Evolutionary conservation across 768 basidiomycete genomes (phyloP), one percentile per base, ranked within the genome.

Genomic region (Termitomyces sp.): DNA sequence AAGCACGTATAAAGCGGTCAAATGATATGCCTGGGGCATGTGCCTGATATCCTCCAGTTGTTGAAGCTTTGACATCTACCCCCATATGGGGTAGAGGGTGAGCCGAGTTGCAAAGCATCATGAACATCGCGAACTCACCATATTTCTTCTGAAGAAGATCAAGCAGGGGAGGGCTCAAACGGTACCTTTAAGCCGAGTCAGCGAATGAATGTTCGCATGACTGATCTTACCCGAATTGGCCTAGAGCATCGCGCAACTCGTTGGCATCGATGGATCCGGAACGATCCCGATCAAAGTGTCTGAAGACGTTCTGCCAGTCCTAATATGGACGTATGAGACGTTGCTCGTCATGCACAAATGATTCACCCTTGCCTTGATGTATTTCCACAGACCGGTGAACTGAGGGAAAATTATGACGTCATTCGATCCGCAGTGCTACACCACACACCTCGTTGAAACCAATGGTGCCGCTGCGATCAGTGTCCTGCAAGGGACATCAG

Each of bases 301-400:
- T 80, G 77, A 92, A 93, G 56, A 90, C 85, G 57, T 84, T 83
- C 73, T 92, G 89, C 91, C 90, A 92, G 69, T 92, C 89, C 81
- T 84, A 24, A 13, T 18, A n/a, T n/a, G 4, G 50, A 31, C 16
- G 15, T 51, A 36, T 42, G 46, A 49, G 58, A n/a, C 18, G 4
- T 10, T 9, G 20, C 24, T 29, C n/a, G 45, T 24, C 15, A 5
- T n/a, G 13, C 15, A 5, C 33, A 42, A 18, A 56, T n/a, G 26
- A 28, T 41, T 37, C 12, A 20, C n/a, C 45, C 66, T 31, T 48
- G 75, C 82, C 73, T 88, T 85, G 81, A 91, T 85, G 70, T 90
- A 91, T 65, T 87, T 86, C 87, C 88, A 93, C 24, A 92, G 80
- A 4, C 88, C 88, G 46, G 81, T 65, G 66, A 92, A 94, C 83